Evolutionary conservation across 441 rosid species (phyloP).

Genomic region (Populus trichocarpa): DNA sequence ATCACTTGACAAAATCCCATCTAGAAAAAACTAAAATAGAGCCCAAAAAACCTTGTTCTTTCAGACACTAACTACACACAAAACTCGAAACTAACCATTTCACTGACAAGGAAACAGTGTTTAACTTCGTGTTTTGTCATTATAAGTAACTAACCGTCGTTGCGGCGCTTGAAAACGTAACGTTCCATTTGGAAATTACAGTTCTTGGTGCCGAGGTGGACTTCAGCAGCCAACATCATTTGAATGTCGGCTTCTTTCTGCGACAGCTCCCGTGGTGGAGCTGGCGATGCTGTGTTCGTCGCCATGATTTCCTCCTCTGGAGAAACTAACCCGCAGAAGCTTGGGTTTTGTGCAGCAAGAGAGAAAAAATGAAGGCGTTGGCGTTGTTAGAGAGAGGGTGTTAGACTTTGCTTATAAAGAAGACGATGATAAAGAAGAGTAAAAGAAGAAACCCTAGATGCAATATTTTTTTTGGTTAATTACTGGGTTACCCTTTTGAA

Average conservation of each 20-base stretch:
- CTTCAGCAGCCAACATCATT: constrained; percentile 91
- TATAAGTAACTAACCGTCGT: constrained; percentile 49
- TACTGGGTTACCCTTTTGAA: not conserved
- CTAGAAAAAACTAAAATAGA: not conserved
- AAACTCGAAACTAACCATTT: too few relatives aligned
- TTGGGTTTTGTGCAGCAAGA: not conserved
- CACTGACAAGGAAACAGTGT: not conserved
- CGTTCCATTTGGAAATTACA: constrained; percentile 72
- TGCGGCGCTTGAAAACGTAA: constrained; percentile 46
- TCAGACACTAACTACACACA: not conserved
- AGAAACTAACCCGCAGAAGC: not conserved
- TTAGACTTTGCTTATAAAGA: not conserved
- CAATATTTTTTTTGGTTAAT: not conserved
- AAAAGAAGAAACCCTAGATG: not conserved
- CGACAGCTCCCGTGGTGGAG: constrained; percentile 45
- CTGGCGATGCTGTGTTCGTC: constrained; percentile 23
- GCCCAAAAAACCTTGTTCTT: not conserved
- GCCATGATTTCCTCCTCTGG: constrained; percentile 25
- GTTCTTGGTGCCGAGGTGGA: constrained; percentile 87
- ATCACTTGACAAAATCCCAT: not conserved
- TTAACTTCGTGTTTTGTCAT: not conserved
- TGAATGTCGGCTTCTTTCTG: constrained; percentile 73
- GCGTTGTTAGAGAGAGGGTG: not conserved
- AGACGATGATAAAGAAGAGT: not conserved
- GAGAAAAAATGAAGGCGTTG: not conserved